These are phyloP conservation scores for Metarhizium anisopliae DNA, from an alignment of 2,329 filamentous ascomycete species.

Conservation along the genomic window DNA sequence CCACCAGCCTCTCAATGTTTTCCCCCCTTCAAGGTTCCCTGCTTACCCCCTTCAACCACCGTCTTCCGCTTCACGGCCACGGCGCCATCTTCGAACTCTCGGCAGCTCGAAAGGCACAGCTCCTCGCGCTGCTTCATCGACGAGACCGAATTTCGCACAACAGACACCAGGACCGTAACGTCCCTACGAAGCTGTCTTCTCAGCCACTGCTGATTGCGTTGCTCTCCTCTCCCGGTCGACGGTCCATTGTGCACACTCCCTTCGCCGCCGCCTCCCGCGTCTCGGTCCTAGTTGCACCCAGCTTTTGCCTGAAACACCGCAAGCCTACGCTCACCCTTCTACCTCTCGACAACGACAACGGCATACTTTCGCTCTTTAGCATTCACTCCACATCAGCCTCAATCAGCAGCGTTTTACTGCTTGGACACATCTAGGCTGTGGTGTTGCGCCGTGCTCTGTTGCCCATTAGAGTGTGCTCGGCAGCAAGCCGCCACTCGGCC, in stretches of 20 bases:
- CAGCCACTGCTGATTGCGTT: not conserved
- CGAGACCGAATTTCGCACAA: not conserved
- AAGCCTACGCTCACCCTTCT: conserved; percentile 7
- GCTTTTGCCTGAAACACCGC: conserved; percentile 17
- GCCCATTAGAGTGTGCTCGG: conserved; percentile 2
- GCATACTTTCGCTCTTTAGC: conserved; percentile 6
- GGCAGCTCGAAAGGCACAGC: not conserved
- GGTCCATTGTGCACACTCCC: conserved; percentile 1
- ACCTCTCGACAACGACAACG: conserved; percentile 5
- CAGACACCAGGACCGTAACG: not conserved
- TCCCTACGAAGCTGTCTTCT: not conserved
- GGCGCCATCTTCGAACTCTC: not conserved
- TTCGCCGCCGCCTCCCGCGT: conserved; percentile 3
- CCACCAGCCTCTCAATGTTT: not conserved
- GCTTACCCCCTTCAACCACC: not conserved
- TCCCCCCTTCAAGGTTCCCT: not conserved
- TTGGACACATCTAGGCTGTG: not conserved
- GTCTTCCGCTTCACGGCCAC: not conserved
- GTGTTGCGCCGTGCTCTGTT: not conserved
- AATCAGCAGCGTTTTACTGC: conserved; percentile 3
- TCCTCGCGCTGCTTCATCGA: conserved; percentile 1
- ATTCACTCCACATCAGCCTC: conserved; percentile 4
- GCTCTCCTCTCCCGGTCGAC: not conserved
- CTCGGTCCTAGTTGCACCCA: conserved; percentile 6
- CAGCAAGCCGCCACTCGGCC: conserved; percentile 7